Percentiles rank a stretch among this genome's conserved stretches.
These are phyloP conservation scores for Aspergillus melleus DNA, from an alignment of 2,329 filamentous ascomycete genomes.

Conservation along the genomic window DNA sequence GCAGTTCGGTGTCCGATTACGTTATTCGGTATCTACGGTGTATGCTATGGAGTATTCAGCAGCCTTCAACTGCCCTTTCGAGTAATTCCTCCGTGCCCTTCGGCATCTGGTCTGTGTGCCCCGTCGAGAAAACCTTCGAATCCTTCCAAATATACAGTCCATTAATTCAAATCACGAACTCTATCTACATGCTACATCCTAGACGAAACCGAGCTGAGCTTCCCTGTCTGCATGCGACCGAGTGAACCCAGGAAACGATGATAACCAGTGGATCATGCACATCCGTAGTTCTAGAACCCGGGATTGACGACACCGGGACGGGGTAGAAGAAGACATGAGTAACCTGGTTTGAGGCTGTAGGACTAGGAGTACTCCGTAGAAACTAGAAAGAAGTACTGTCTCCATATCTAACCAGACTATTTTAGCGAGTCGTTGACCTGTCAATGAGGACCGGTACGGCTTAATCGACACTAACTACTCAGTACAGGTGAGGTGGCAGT, in stretches of 20 bases:
- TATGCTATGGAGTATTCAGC: neutral
- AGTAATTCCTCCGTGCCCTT: slow-evolving; percentile 16
- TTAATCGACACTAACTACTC: neutral
- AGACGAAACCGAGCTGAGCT: neutral
- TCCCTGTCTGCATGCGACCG: slow-evolving; percentile 16
- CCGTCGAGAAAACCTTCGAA: too few species aligned
- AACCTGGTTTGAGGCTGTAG: neutral
- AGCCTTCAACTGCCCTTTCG: slow-evolving; percentile 3
- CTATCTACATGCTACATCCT: neutral
- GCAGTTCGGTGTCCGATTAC: too few species aligned
- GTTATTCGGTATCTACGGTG: too few species aligned
- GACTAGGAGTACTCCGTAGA: too few species aligned
- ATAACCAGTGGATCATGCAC: slow-evolving; percentile 2
- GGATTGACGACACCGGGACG: neutral
- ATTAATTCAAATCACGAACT: too few species aligned
- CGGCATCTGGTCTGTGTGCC: neutral
- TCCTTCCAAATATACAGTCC: too few species aligned
- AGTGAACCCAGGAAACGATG: slow-evolving; percentile 10
- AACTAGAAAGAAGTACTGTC: neutral
- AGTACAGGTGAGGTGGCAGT: neutral
- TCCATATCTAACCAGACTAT: neutral
- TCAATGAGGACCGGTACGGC: neutral
- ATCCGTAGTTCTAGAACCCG: neutral
- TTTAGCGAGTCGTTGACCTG: slow-evolving; percentile 4
- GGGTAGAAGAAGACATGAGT: neutral